These are phyloP conservation scores for Penicillium pulvis DNA, from an alignment of 495 filamentous ascomycete genomes.

Conservation along the genomic window DNA sequence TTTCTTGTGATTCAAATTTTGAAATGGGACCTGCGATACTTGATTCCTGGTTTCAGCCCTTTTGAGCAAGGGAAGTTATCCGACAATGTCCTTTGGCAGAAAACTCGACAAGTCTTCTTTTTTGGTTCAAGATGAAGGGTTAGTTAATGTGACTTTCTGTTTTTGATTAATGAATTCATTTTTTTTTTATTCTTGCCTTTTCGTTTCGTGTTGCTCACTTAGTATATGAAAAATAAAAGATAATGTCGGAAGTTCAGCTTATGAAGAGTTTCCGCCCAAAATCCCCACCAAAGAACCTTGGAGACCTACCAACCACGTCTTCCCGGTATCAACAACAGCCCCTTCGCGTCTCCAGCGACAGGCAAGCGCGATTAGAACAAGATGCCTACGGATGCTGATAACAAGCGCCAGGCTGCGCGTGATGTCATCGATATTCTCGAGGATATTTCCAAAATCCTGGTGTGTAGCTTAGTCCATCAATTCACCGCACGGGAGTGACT, in stretches of 20 bases:
- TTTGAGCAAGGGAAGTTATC: neutral
- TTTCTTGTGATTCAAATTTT: neutral
- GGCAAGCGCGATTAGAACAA: neutral
- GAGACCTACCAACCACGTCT: neutral
- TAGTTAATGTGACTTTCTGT: no score
- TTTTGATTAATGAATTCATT: no score
- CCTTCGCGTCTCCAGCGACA: neutral
- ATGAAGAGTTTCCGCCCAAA: neutral
- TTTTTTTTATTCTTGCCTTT: neutral
- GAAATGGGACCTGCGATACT: neutral
- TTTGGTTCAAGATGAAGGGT: neutral
- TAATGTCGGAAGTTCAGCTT: neutral
- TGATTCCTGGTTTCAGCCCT: neutral
- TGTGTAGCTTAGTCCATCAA: conserved; percentile 38
- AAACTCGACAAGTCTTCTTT: neutral
- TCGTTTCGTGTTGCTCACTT: neutral
- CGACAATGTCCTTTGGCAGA: neutral
- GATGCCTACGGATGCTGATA: conserved; percentile 34
- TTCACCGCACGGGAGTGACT: neutral
- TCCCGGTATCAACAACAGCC: neutral
- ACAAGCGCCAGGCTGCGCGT: conserved; percentile 87
- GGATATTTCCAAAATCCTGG: conserved; percentile 88
- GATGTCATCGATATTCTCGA: conserved; percentile 95
- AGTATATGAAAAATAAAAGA: no score
- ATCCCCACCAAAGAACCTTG: neutral